A percentile compares a stretch with the other conserved stretches of the same genome.
These are phyloP conservation scores for Aspergillus steynii DNA, from an alignment of 495 filamentous ascomycete species.

Conservation along the genomic window DNA sequence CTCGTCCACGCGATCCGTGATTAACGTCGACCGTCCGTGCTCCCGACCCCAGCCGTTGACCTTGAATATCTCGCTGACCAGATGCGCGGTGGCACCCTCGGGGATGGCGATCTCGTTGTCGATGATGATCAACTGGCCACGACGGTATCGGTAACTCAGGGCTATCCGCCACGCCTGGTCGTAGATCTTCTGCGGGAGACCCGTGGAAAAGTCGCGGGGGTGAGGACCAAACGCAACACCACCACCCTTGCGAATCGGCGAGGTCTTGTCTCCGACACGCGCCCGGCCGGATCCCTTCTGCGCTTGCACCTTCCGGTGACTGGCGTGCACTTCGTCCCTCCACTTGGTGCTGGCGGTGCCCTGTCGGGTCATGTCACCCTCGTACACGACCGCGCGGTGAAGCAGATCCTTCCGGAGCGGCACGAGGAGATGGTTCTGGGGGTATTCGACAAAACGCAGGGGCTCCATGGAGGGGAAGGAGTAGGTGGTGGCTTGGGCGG, in stretches of 20 bases:
- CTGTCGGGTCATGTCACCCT: conserved; percentile 84
- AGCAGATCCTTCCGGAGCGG: conserved; percentile 90
- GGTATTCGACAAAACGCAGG: conserved; percentile 73
- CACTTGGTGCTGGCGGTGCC: conserved; percentile 86
- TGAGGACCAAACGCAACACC: conserved; percentile 85
- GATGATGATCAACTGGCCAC: conserved; percentile 83
- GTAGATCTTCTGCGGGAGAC: conserved; percentile 85
- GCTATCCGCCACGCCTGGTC: conserved; percentile 95
- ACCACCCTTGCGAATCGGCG: conserved; percentile 81
- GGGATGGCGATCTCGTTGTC: conserved; percentile 68
- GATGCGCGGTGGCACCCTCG: conserved; percentile 52
- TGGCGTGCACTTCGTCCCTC: conserved; percentile 80
- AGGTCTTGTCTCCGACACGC: conserved; percentile 76
- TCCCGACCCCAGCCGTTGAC: conserved; percentile 70
- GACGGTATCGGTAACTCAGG: conserved; percentile 82
- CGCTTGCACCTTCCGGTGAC: conserved; percentile 68
- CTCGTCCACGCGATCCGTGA: conserved; percentile 55
- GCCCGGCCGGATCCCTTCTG: conserved; percentile 87
- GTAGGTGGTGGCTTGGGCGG: conserved; percentile 81
- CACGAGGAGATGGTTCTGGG: conserved; percentile 75
- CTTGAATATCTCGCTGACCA: conserved; percentile 63
- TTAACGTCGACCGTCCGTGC: conserved; percentile 73
- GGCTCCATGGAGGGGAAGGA: conserved; percentile 89
- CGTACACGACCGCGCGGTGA: conserved; percentile 88
- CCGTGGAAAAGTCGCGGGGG: conserved; percentile 83